Percentiles rank a stretch among this genome's conserved stretches.
phyloP scores from a whole-genome alignment of 352 stramenopile species.

The Paralagenidium karlingii region DNA sequence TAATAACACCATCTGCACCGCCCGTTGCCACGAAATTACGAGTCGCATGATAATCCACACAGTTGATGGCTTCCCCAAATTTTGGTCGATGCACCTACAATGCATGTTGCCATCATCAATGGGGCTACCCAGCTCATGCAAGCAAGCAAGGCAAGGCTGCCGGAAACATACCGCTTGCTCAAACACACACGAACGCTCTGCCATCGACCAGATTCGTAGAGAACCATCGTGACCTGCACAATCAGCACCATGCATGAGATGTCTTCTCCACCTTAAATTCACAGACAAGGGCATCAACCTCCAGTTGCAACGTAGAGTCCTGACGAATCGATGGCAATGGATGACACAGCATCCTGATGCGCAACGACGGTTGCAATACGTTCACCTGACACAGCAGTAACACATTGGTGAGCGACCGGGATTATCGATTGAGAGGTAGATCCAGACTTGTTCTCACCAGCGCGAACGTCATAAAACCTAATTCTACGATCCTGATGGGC shows the following conservation, averaged over 20 bases:
- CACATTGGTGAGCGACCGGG: background rate
- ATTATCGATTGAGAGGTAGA: background rate
- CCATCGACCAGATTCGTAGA: conserved; percentile 70
- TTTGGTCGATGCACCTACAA: conserved; percentile 63
- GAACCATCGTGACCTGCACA: conserved; percentile 65
- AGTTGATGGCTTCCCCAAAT: conserved; percentile 64
- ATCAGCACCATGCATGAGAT: background rate
- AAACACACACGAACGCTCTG: conserved; percentile 76
- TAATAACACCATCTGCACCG: conserved; percentile 74
- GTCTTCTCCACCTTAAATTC: too few species aligned
- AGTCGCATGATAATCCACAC: conserved; percentile 60
- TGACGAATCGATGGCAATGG: conserved; percentile 60
- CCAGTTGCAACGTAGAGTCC: conserved; percentile 64
- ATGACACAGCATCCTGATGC: conserved; percentile 73
- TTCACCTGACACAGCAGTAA: conserved; percentile 22
- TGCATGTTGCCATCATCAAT: conserved; percentile 1
- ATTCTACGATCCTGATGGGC: conserved; percentile 76
- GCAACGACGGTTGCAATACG: conserved; percentile 64
- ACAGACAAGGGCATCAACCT: conserved; percentile 16
- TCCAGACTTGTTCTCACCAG: conserved; percentile 22
- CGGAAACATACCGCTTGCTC: conserved; percentile 46
- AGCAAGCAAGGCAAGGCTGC: background rate
- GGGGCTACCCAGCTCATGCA: background rate
- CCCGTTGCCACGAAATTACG: conserved; percentile 72
- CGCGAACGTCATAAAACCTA: conserved; percentile 79